Conservation (phyloP, 1,139 yeast species). For the Hanseniaspora sp. region DNA sequence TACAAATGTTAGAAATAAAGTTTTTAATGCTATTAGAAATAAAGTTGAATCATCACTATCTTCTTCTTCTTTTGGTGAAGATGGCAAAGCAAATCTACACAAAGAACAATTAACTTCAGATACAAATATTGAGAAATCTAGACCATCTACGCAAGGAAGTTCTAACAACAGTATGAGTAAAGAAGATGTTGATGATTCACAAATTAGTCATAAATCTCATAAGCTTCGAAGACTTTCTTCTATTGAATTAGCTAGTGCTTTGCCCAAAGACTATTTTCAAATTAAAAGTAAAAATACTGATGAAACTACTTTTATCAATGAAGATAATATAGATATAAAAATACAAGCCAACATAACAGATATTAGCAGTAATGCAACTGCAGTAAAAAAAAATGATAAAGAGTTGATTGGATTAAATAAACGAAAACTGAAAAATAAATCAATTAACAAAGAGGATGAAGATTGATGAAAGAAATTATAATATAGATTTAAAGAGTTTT, state of each 20-base stretch:
- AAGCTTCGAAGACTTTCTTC: background rate
- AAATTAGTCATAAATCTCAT: background rate
- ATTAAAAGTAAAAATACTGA: background rate
- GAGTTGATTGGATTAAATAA: background rate
- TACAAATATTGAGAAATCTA: background rate
- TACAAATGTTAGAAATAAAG: background rate
- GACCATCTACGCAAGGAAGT: background rate
- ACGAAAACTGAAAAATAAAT: background rate
- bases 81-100: background rate
- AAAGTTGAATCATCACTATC: background rate
- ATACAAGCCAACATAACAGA: background rate
- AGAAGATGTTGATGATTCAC: background rate
- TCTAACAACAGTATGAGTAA: background rate
- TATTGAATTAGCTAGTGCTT: conserved; percentile 9
- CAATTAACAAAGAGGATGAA: background rate
- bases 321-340: background rate
- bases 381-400: background rate
- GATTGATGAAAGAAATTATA: no score
- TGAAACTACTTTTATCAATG: background rate
- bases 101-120: no score
- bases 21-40: background rate
- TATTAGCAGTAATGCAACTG: background rate
- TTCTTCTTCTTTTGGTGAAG: background rate
- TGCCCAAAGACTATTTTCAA: conserved; percentile 15
- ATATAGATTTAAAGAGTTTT: no score